Evolutionary conservation across 345 rosid genomes (phyloP).

Genomic region (Salix dunnii): DNA sequence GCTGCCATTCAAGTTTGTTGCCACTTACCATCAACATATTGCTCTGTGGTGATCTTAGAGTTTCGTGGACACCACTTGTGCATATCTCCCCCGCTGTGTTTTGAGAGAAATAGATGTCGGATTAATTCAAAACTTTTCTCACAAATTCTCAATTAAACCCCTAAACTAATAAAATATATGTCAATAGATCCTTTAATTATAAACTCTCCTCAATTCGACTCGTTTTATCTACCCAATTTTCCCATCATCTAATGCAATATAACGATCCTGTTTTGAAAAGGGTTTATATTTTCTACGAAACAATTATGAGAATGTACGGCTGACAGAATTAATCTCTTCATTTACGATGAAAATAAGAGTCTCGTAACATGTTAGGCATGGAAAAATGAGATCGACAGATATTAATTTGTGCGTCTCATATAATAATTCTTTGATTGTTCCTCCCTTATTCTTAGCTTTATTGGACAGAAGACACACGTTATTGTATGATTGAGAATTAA

Average conservation of each 20-base stretch:
- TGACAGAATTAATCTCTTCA: background rate
- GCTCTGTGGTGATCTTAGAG: no score
- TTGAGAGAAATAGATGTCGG: no score
- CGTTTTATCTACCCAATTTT: background rate
- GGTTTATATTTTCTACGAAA: no score
- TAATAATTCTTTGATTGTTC: background rate
- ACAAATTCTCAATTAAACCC: no score
- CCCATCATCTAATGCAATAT: background rate
- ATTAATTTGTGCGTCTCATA: background rate
- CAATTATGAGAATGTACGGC: background rate
- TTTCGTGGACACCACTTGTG: no score
- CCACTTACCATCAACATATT: no score
- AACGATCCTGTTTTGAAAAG: no score
- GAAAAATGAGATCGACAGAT: background rate
- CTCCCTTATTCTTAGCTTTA: background rate
- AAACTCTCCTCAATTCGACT: background rate
- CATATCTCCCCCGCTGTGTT: no score
- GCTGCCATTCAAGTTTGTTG: no score
- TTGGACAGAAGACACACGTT: background rate
- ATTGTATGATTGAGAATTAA: constrained; percentile 6
- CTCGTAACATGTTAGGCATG: background rate
- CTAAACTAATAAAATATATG: no score
- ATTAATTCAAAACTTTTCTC: no score
- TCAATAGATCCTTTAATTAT: background rate
- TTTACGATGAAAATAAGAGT: background rate